A percentile compares a stretch with the other conserved stretches of the same genome.
Evolutionary conservation across 495 filamentous ascomycete genomes (phyloP).

Genomic region (Cladorrhinum samala): DNA sequence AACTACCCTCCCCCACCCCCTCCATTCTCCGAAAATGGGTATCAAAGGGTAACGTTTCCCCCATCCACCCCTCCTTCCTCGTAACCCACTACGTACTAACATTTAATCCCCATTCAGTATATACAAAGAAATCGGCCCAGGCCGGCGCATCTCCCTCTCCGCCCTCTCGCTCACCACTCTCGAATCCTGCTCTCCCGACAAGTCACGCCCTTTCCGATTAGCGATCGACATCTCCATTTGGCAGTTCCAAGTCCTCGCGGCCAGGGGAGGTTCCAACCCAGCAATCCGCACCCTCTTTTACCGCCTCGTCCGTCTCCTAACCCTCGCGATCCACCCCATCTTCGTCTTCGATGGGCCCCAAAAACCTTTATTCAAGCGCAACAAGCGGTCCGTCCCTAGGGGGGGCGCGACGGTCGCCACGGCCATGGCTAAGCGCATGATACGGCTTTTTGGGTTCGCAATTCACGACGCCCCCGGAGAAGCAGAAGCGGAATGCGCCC

Average conservation of each 20-base stretch:
- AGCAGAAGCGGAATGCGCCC: constrained; percentile 92
- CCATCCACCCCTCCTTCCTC: too few species aligned
- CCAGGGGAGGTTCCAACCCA: constrained; percentile 82
- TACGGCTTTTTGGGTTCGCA: constrained; percentile 79
- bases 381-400: constrained; percentile 52
- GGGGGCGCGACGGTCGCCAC: constrained; percentile 43
- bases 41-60: too few species aligned
- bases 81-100: constrained; percentile 6
- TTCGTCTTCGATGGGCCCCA: constrained; percentile 94
- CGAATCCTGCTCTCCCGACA: constrained; percentile 56
- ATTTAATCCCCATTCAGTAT: constrained; percentile 48
- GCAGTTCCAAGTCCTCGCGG: constrained; percentile 89
- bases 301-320: constrained; percentile 75
- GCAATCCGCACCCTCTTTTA: constrained; percentile 91
- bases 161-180: constrained; percentile 74
- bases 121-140: constrained; percentile 79
- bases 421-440: constrained; percentile 68
- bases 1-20: too few species aligned
- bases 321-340: constrained; percentile 74
- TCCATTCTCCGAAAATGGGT: too few species aligned
- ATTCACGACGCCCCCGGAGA: constrained; percentile 88
- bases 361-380: constrained; percentile 87
- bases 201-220: constrained; percentile 70
- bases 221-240: constrained; percentile 97
- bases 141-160: constrained; percentile 72